These are phyloP conservation scores for Zoysia japonica DNA, from an alignment of 176 grass and related monocot genomes.

Conservation along the genomic window DNA sequence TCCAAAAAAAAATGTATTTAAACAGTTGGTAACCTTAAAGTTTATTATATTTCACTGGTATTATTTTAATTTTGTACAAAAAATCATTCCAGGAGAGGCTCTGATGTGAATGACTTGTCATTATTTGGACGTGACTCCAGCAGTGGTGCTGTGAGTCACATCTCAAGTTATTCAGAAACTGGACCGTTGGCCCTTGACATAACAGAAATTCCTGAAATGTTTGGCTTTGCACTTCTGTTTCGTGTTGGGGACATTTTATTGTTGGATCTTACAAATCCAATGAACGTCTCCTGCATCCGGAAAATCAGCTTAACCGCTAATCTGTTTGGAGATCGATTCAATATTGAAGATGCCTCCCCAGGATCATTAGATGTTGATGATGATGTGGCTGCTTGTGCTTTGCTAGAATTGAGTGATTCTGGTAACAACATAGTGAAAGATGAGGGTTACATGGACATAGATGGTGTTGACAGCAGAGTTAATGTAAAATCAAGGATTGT, in stretches of 20 bases:
- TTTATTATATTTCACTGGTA: constrained; percentile 8
- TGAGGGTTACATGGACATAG: constrained; percentile 88
- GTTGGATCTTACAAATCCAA: constrained; percentile 84
- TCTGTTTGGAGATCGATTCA: constrained; percentile 63
- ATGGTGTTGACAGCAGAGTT: constrained; percentile 62
- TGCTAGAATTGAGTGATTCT: constrained; percentile 92
- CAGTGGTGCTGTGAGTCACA: constrained; percentile 46
- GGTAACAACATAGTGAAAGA: constrained; percentile 68
- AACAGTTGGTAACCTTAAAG: neutral
- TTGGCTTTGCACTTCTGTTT: constrained; percentile 91
- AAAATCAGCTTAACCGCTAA: constrained; percentile 59
- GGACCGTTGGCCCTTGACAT: constrained; percentile 79
- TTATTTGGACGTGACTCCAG: constrained; percentile 67
- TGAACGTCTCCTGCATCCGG: constrained; percentile 62
- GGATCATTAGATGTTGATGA: constrained; percentile 78
- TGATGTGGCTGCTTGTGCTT: constrained; percentile 85
- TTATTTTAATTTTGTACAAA: constrained; percentile 31
- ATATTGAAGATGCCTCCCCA: constrained; percentile 73
- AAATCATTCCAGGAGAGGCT: constrained; percentile 69
- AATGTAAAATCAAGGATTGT: constrained; percentile 59
- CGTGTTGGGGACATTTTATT: constrained; percentile 82
- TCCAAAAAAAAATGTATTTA: neutral
- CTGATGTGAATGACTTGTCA: constrained; percentile 70
- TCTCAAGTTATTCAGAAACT: constrained; percentile 71
- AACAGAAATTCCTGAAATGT: constrained; percentile 74